Base-by-base conservation (phyloP, 768 basidiomycete genomes). In the Suillus brevipes region DNA sequence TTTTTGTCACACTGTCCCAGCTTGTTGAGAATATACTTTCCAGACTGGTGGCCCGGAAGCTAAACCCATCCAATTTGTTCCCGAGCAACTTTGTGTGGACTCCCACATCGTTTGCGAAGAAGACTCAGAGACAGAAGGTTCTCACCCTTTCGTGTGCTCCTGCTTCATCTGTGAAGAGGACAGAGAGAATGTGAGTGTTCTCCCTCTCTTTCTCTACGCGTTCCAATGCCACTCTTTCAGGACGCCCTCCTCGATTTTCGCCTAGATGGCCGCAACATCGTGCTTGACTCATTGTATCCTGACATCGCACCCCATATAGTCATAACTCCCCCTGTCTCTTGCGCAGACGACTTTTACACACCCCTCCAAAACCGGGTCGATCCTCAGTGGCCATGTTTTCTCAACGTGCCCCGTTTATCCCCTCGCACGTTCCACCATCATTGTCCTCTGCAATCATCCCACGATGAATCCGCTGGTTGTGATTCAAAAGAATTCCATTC, bases 291-390 rank as follows among this genome's bases (percentile, higher is more conserved):
- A 28, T 63, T 70, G 23, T 62, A 63, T 62, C 82, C 83, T 7
- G 66, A 79, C 8, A 45, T 75, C 7, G 71, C 78, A 1, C 86
- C 86, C 0, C 84, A 85, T 71, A 83, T 88, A 62, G 83, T 85
- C 59, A 80, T 87, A 53, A 83, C 84, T n/a, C 79, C 81, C 45
- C 79, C 81, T 60, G 73, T 78, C 62, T 78, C 82, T 52, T 69
- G 66, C 2, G 73, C 74, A 67, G 74, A 80, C 40, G 81, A 80
- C 62, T 72, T 74, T 47, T 72, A 70, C 38, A 73, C 70, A 6
- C 74, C 76, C 2, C 78, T 76, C 69, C 68, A 72, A 16, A 84
- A 83, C 66, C 74, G 78, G 61, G 67, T 76, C 36, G 70, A 75
- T 55, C 73, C 70, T 2, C 84, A 84, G 63, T 77, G 73, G 71